A percentile compares a stretch with the other conserved stretches of the same genome.
Conservation (phyloP, 2,329 filamentous ascomycete species). For the Byssochlamys sp. region DNA sequence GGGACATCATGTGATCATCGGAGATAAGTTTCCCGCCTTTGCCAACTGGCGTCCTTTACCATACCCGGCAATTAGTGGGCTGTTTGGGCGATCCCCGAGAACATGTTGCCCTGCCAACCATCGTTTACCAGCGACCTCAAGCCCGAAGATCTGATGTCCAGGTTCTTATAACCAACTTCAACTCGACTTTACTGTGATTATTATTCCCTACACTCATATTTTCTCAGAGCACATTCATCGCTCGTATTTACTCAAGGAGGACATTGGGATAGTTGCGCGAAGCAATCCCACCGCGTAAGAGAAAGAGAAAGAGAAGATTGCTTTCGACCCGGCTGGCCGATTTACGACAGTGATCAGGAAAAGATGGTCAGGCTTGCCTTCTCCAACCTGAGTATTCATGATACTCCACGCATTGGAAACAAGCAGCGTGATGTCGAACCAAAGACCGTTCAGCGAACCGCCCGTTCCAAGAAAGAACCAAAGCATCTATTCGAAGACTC, state of each 20-base stretch:
- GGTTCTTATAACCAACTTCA: neutral
- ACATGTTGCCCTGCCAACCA: conserved; percentile 4
- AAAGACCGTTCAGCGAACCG: neutral
- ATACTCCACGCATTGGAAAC: neutral
- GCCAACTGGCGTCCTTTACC: neutral
- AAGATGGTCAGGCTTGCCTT: neutral
- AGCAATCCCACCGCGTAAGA: neutral
- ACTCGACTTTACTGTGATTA: neutral
- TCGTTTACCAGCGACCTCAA: neutral
- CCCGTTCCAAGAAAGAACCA: neutral
- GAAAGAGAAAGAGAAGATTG: neutral
- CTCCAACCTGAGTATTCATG: neutral
- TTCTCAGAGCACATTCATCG: neutral
- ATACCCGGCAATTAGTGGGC: neutral
- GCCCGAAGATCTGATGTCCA: neutral
- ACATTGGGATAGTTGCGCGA: neutral
- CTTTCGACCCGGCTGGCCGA: neutral
- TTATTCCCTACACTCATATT: neutral
- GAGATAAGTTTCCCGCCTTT: neutral
- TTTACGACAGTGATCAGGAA: neutral
- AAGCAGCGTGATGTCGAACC: neutral
- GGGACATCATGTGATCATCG: neutral
- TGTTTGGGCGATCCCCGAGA: neutral
- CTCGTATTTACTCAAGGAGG: neutral
- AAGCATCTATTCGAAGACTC: neutral